Evolutionary conservation across 768 basidiomycete genomes (phyloP), one percentile per base, ranked within the genome.

Genomic region (Suillus clintonianus): DNA sequence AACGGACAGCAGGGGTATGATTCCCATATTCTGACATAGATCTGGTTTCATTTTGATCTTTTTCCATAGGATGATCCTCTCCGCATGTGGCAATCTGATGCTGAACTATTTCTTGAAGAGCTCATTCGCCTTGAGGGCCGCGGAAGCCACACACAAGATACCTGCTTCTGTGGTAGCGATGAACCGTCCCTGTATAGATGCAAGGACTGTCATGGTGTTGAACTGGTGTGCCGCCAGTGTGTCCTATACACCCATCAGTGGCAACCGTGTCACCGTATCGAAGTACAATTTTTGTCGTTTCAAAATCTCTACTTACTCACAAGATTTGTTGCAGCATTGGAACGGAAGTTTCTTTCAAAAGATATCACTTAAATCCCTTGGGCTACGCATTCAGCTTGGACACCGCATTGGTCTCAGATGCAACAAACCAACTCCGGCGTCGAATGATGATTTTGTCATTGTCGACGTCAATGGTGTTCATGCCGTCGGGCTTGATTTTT

Each of bases 401-500:
- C 32, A 32, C 32, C 7, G 32, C 32, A 32, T 32, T 32, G 32
- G 32, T 42, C 58, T 11, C 62, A 74, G 14, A 72, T 77, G 78
- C 60, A 50, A 50, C 2, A 57, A 43, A 19, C 64, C 64, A 15
- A 2, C 65, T 0, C 32, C 36, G 19, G 53, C 61, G 36, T 32
- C 10, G 8, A 11, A 37, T 11, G 65, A 74, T 45, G 65, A 71
- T 27, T 77, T 79, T 51, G 62, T 70, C 4, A 59, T 79, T 8
- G 65, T 77, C 14, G 37, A 39, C 11, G 37, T 39, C 37, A 39
- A 39, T 39, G 64, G 68, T 5, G 65, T 78, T 27, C 76, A 78
- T 42, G 56, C 60, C 1, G 69, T 78, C 11, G 59, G 45, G 0
- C 30, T 79, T 0, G 71, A 75, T 43, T 77, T 69, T 47, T 79